Conservation (phyloP, 2,329 filamentous ascomycete genomes). For the Fusarium cicatricum region DNA sequence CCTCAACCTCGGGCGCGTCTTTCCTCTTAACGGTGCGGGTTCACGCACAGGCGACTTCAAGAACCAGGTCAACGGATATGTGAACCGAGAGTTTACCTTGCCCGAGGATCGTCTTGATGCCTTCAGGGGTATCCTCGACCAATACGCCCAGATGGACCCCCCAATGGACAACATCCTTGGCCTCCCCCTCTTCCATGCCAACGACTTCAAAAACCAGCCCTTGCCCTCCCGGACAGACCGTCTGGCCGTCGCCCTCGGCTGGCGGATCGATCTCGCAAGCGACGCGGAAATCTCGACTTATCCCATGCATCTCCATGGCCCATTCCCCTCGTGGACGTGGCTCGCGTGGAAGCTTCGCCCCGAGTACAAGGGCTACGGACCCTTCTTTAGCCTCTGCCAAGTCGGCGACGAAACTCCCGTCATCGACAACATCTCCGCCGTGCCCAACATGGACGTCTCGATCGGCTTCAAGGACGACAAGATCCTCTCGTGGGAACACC, state of each 20-base stretch:
- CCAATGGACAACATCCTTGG: constrained; percentile 45
- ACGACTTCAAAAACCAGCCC: constrained; percentile 41
- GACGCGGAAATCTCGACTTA: constrained; percentile 30
- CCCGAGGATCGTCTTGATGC: constrained; percentile 46
- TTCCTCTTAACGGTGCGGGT: constrained; percentile 37
- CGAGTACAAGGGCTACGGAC: constrained; percentile 36
- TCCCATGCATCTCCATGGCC: constrained; percentile 40
- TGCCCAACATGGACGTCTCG: constrained; percentile 46
- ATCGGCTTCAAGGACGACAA: constrained; percentile 47
- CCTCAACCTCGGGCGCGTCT: constrained; percentile 46
- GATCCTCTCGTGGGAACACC: constrained; percentile 48
- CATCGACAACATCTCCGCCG: constrained; percentile 42
- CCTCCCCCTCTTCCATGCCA: constrained; percentile 47
- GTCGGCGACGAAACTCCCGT: constrained; percentile 41
- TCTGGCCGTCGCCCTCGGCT: constrained; percentile 47
- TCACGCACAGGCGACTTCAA: constrained; percentile 40
- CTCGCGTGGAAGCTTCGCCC: constrained; percentile 46
- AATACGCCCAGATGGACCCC: constrained; percentile 40
- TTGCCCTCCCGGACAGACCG: constrained; percentile 47
- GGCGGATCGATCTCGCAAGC: constrained; percentile 42
- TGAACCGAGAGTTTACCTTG: constrained; percentile 42
- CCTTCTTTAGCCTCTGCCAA: constrained; percentile 46
- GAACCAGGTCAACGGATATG: constrained; percentile 44
- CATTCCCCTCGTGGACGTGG: constrained; percentile 51
- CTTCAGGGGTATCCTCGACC: constrained; percentile 45